phyloP scores from a whole-genome alignment of 2,329 filamentous ascomycete species.

The Colletotrichum sp. region DNA sequence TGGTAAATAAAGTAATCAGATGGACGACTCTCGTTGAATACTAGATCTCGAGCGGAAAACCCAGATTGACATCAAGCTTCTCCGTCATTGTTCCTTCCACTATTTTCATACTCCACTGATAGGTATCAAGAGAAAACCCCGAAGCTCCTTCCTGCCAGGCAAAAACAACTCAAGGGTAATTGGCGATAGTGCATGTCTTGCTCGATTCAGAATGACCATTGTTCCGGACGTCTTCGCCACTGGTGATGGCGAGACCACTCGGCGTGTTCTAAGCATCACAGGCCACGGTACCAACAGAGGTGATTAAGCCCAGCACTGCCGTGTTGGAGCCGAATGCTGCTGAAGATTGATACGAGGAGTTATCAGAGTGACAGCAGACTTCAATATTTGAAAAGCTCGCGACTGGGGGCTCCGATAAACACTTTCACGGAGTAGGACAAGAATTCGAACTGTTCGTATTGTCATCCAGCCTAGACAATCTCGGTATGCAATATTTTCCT shows the following conservation, averaged over 20 bases:
- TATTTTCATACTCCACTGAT: not conserved
- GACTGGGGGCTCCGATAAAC: accelerated
- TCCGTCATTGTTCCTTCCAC: not conserved
- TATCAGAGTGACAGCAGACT: not conserved
- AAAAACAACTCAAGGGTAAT: not conserved
- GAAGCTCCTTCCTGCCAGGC: not conserved
- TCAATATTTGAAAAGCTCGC: not conserved
- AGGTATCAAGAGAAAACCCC: not conserved
- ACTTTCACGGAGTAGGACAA: not conserved
- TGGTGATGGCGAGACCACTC: not conserved
- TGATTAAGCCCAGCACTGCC: accelerated
- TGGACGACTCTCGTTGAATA: accelerated
- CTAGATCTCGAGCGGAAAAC: not conserved
- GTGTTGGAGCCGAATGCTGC: not conserved
- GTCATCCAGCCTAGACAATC: not conserved
- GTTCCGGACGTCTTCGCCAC: not conserved
- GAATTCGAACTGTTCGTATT: not conserved
- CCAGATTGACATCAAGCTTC: not conserved
- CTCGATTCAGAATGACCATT: not conserved
- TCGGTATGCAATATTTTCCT: not conserved
- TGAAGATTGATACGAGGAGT: not conserved
- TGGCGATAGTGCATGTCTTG: not conserved
- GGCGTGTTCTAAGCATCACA: not conserved
- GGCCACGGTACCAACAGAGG: not conserved
- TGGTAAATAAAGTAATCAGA: not conserved